Evolutionary conservation across 106 monocot species (phyloP), one percentile per base, ranked within the genome.

Genomic region (Platanthera zijinensis): DNA sequence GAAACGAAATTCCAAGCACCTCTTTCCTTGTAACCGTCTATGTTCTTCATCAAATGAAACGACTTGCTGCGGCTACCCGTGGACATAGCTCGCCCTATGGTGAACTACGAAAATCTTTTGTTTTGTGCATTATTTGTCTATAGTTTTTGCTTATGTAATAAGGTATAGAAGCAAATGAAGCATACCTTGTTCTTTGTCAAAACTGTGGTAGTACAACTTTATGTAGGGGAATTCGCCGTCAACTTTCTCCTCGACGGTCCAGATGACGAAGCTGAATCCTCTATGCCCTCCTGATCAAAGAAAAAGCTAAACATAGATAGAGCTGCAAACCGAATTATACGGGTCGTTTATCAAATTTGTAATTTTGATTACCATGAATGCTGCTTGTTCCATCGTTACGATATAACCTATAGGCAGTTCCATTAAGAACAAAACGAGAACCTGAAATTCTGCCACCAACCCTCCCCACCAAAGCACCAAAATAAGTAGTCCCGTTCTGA

Each of bases 101-200:
- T 39, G 39, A 39, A 39, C 39, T 3, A 39, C 39, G 39, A 3
- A 39, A 39, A 39, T 39, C 39, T 39, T 39, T 0, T 39, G 39
- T 39, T 39, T 39, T 39, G 39, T 39, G 39, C 25, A 25, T 39
- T 39, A 39, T 39, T 39, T 39, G 39, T 39, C 39, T 3, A 39
- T 39, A 0, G 39, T 39, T 39, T 39, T 39, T 39, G 39, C 39
- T 39, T 39, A 53, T 10, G 53, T 8, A 10, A n/a, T n/a, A n/a
- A n/a, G n/a, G n/a, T n/a, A n/a, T n/a, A n/a, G n/a, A 51, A 13
- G 18, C 18, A 4, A 51, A 50, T 4, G 56, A 17, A 3, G 2
- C 51, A 56, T 74, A 81, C 87, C 87, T 84, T 87, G 84, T 61
- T 85, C 88, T n/a, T 85, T 84, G 57, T 88, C 84, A 18, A 88